phyloP scores from a whole-genome alignment of 257 asterid genomes.

The Parsonsia alboflavescens region DNA sequence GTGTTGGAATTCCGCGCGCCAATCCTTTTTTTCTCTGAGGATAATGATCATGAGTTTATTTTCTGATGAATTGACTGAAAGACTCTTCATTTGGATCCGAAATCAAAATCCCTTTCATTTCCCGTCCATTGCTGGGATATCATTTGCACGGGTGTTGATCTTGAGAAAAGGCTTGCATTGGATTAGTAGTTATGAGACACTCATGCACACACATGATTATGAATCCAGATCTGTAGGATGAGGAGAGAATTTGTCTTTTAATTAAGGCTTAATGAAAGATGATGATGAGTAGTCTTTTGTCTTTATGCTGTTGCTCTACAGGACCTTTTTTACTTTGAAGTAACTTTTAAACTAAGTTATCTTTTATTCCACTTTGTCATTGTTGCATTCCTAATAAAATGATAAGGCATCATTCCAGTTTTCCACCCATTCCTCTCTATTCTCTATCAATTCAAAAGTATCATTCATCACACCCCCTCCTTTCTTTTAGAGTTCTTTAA shows the following conservation, averaged over 20 bases:
- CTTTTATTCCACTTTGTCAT: conserved; percentile 23
- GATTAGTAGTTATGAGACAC: neutral
- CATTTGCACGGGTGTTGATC: too few species aligned
- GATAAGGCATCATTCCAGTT: neutral
- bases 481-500: neutral
- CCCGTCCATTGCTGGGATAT: neutral
- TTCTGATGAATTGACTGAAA: conserved; percentile 9
- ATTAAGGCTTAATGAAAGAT: conserved; percentile 3
- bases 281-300: conserved; percentile 4
- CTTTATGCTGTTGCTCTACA: conserved; percentile 16
- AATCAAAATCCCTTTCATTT: neutral
- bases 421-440: neutral
- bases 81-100: neutral
- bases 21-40: neutral
- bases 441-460: neutral
- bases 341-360: conserved; percentile 31
- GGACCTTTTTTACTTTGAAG: conserved; percentile 24
- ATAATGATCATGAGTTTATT: neutral
- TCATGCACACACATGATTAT: neutral
- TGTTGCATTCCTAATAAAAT: conserved; percentile 2
- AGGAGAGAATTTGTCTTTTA: conserved; percentile 1
- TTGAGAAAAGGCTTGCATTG: too few species aligned
- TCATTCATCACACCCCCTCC: neutral
- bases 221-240: neutral
- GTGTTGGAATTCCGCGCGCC: neutral